These are phyloP conservation scores for Lentinula detonsa DNA, from an alignment of 768 basidiomycete genomes.

Conservation along the genomic window DNA sequence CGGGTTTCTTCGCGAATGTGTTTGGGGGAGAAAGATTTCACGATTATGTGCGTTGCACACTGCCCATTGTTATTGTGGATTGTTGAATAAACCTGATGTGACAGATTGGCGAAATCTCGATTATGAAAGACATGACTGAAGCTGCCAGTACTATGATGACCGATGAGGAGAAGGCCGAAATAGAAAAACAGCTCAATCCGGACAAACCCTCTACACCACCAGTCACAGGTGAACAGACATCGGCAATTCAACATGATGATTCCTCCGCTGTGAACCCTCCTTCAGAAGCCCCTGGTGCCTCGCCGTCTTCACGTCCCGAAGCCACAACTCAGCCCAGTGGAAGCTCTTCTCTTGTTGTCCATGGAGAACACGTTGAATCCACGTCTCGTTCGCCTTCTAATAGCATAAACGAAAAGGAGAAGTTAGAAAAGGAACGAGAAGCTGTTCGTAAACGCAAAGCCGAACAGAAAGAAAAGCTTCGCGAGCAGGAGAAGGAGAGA, in stretches of 20 bases:
- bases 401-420: conserved; percentile 35
- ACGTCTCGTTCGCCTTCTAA: conserved; percentile 15
- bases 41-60: conserved; percentile 65
- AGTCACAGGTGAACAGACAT: conserved; percentile 9
- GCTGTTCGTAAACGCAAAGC: conserved; percentile 56
- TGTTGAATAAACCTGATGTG: neutral
- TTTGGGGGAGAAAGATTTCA: conserved; percentile 92
- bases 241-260: conserved; percentile 12
- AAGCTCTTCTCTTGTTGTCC: conserved; percentile 15
- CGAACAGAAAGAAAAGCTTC: conserved; percentile 82
- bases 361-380: conserved; percentile 12
- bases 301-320: conserved; percentile 9
- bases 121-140: conserved; percentile 91
- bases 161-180: conserved; percentile 87
- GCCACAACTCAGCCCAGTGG: conserved; percentile 9
- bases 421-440: conserved; percentile 32
- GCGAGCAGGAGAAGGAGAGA: conserved; percentile 77
- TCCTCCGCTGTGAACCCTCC: conserved; percentile 6
- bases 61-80: neutral
- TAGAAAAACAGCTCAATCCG: conserved; percentile 66
- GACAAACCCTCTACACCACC: conserved; percentile 19
- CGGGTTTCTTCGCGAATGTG: conserved; percentile 91
- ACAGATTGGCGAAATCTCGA: conserved; percentile 93
- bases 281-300: neutral
- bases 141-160: conserved; percentile 84